Base-by-base conservation (phyloP, 2,329 filamentous ascomycete genomes). In the Clonostachys byssicola region DNA sequence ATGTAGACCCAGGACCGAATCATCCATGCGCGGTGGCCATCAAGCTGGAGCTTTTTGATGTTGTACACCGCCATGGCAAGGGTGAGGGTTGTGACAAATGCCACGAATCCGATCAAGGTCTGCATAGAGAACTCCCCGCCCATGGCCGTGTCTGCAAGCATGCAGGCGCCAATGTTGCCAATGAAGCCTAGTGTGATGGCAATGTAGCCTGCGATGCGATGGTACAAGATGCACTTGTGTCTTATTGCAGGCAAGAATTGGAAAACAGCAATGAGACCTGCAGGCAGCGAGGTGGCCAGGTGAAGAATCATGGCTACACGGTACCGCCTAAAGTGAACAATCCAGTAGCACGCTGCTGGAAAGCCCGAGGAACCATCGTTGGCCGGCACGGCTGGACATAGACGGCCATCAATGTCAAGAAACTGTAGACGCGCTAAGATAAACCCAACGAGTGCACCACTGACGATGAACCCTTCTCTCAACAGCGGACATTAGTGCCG, bases 21-120 rank as follows among this genome's bases (percentile, higher is more conserved):
- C 78, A 83, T 83, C 78, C 78, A 83, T 7, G 75, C 75, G 2
- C 80, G 68, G 49, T 83, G 80, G 55, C 81, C 72, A 17, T 81
- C 76, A 45, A 85, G 78, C 54, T 82, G 78, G 6, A 81, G 57
- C 3, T 68, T 62, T 58, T 77, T 80, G 59, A 84, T 73, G 51
- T 80, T 81, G 55, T 73, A 62, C 35, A 71, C 73, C 1, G 79
- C 74, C 36, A 81, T 54, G 1, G 56, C 47, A 10, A 77, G 56
- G 6, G 69, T 62, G 2, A 58, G 52, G 0, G 71, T 58, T 2
- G 74, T 74, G 6, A 67, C 52, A 23, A 78, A 63, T 1, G 60
- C 68, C 4, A 79, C 52, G 0, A 71, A 44, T 0, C 70, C 71
- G 0, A 74, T 54, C 3, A 52, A 63, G 0, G 60, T 54, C 53